Conservation (phyloP, 2,329 filamentous ascomycete species). For the Penicillium sp. region DNA sequence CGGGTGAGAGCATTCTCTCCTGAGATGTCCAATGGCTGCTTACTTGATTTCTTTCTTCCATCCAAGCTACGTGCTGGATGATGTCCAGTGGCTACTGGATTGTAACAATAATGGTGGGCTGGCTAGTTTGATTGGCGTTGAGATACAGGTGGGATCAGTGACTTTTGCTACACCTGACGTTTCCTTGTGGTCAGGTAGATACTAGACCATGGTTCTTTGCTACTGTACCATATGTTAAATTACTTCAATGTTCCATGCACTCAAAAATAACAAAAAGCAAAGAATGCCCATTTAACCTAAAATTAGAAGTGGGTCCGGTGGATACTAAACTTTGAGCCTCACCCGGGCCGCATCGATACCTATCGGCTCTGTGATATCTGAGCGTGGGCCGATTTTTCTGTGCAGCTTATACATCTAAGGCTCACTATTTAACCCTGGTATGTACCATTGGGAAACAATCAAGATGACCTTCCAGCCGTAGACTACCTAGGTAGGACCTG, state of each 20-base stretch:
- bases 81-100: background rate
- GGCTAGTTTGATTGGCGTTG: background rate
- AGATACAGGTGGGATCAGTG: background rate
- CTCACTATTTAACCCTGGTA: no score
- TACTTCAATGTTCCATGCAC: background rate
- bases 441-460: no score
- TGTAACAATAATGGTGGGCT: background rate
- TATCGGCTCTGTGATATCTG: no score
- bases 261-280: constrained; percentile 1
- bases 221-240: background rate
- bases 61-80: background rate
- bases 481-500: no score
- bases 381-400: no score
- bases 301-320: no score
- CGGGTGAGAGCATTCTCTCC: constrained; percentile 30
- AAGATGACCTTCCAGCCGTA: no score
- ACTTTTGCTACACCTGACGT: background rate
- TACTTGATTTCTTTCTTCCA: background rate
- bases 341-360: no score
- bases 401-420: no score
- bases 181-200: background rate
- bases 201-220: background rate
- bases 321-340: no score
- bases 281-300: background rate
- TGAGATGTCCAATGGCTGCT: constrained; percentile 17